phyloP scores from a whole-genome alignment of 2,329 filamentous ascomycete genomes.

The Coniochaeta pulveracea region DNA sequence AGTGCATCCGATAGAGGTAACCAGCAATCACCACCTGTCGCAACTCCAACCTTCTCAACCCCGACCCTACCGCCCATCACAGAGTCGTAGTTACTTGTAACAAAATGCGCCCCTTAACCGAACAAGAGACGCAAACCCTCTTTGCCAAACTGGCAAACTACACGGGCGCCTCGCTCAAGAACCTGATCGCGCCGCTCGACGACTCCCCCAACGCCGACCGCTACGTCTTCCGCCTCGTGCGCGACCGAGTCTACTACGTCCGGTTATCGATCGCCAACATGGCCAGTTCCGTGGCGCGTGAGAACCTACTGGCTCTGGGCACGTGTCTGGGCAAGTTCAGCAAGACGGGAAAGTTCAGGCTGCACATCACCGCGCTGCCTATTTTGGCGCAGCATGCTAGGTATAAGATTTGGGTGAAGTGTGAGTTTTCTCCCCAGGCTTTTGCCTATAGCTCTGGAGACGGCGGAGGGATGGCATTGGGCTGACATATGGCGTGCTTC shows the following conservation, averaged over 20 bases:
- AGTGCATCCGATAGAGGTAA: too few relatives aligned
- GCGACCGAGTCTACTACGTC: conserved; percentile 76
- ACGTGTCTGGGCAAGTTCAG: conserved; percentile 90
- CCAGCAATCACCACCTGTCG: too few relatives aligned
- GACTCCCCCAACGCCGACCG: conserved; percentile 59
- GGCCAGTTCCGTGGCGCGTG: conserved; percentile 72
- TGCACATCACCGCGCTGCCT: conserved; percentile 82
- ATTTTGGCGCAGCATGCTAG: conserved; percentile 83
- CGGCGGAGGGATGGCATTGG: background rate
- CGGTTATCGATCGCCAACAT: conserved; percentile 83
- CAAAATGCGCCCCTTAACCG: conserved; percentile 82
- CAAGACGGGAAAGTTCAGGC: conserved; percentile 88
- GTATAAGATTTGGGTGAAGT: conserved; percentile 95
- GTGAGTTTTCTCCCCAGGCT: background rate
- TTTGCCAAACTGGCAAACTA: conserved; percentile 77
- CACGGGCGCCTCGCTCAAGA: conserved; percentile 75
- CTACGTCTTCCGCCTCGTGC: conserved; percentile 74
- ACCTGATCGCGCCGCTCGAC: conserved; percentile 66
- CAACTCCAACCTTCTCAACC: too few relatives aligned
- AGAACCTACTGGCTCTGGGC: conserved; percentile 76
- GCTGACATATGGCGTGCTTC: background rate
- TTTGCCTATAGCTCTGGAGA: background rate
- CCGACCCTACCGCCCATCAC: too few relatives aligned
- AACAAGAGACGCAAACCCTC: conserved; percentile 67
- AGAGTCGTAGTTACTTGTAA: too few relatives aligned